Evolutionary conservation across 2,329 filamentous ascomycete genomes (phyloP), one percentile per base, ranked within the genome.

Genomic region (Talaromyces sp.): DNA sequence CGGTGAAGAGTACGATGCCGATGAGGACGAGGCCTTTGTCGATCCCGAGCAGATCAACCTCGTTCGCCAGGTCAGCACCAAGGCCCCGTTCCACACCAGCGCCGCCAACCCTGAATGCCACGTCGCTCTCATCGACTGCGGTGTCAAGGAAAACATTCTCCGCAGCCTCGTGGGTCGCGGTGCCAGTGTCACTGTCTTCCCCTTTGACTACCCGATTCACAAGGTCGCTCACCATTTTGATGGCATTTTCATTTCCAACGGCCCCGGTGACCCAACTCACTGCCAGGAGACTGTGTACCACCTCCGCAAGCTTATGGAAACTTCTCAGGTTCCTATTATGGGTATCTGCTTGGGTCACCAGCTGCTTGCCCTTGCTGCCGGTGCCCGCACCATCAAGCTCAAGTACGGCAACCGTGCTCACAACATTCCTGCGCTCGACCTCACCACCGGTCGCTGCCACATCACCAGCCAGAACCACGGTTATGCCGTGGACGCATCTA

Each of bases 371-470:
- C 85, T 97, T 68, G 92, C 95, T 55, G 84, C 89, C 62, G 95
- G 95, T 65, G 95, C 91, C 58, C 84, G 86, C 70, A 98, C 95
- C 64, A 89, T 96, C 80, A 98, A 98, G 86, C 86, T 99, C 78
- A 98, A 98, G 86, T 99, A 97, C 77, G 95, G 95, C 72, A 99
- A 99, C 85, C 90, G 95, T 68, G 95, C 93, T 19, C 95, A 98
- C 84, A 99, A 99, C 83, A 98, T 98, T 70, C 95, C 95, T 9
- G 92, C 93, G 63, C 82, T 98, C 61, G 93, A 98, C 75, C 82
- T 97, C 75, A 96, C 90, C 63, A 98, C 93, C 41, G 93, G 95
- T 61, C 91, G 93, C 77, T 98, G 95, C 86, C 93, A 98, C 82
- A 98, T 98, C 77, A 98, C 93, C 62, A 93, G 89, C 76, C 95